Percentiles rank a stretch among this genome's conserved stretches.
Conservation (phyloP, 495 filamentous ascomycete genomes). For the Talaromyces wortmannii region DNA sequence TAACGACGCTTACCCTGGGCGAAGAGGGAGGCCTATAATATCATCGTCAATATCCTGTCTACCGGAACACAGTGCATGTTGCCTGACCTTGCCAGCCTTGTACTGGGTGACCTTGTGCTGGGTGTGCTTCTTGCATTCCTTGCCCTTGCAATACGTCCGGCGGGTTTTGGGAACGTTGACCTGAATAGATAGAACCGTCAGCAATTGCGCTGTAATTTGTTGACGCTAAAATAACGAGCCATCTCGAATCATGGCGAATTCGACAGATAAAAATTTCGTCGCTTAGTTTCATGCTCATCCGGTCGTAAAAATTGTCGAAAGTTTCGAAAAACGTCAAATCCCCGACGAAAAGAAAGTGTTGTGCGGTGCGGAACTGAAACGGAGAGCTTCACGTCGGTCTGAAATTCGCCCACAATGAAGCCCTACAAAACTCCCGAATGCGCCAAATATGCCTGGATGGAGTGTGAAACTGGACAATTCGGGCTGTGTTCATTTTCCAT, state of each 20-base stretch:
- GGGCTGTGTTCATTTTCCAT: too few relatives aligned
- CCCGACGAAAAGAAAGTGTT: too few relatives aligned
- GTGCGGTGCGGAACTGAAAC: too few relatives aligned
- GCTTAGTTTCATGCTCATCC: too few relatives aligned
- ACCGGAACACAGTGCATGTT: background rate
- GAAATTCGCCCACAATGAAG: too few relatives aligned
- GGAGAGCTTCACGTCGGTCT: too few relatives aligned
- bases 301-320: too few relatives aligned
- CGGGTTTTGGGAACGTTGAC: slow-evolving; percentile 89
- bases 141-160: slow-evolving; percentile 92
- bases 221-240: background rate
- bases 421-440: too few relatives aligned
- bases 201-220: background rate
- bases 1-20: slow-evolving; percentile 99
- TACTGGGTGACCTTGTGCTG: slow-evolving; percentile 96
- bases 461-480: too few relatives aligned
- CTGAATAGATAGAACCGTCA: slow-evolving; percentile 31
- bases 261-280: background rate
- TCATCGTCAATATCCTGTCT: slow-evolving; percentile 17
- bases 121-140: slow-evolving; percentile 88
- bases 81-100: slow-evolving; percentile 82
- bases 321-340: too few relatives aligned
- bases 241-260: background rate
- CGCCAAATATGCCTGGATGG: too few relatives aligned
- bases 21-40: slow-evolving; percentile 72